phyloP scores from a whole-genome alignment of 1,284 basidiomycete genomes.

The Austroboletus novae-zelandiae region DNA sequence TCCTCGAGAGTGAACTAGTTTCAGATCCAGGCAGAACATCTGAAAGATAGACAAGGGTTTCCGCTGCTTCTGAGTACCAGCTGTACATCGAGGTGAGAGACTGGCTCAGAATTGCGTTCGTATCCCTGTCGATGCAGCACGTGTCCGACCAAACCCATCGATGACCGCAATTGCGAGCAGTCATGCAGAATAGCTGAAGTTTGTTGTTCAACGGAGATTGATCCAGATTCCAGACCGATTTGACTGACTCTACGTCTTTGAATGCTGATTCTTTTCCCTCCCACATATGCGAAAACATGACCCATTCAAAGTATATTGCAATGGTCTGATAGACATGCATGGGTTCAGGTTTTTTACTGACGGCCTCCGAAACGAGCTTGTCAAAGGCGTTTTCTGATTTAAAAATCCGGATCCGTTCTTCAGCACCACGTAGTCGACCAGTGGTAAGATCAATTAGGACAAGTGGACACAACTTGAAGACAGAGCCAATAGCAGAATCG shows the following conservation, averaged over 20 bases:
- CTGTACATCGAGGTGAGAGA: conserved; percentile 6
- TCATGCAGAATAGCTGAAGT: not conserved
- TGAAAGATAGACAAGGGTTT: conserved; percentile 7
- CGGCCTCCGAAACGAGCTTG: not conserved
- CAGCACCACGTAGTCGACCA: conserved; percentile 5
- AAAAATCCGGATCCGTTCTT: conserved; percentile 2
- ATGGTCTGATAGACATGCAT: not conserved
- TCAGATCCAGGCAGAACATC: not conserved
- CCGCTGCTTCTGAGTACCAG: conserved; percentile 9
- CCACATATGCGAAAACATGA: conserved; percentile 21
- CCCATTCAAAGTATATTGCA: conserved; percentile 1
- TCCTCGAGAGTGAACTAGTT: conserved; percentile 2
- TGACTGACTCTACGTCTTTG: conserved; percentile 4
- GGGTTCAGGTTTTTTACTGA: not conserved
- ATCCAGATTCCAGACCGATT: conserved; percentile 6
- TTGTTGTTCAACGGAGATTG: conserved; percentile 5
- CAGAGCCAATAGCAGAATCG: not conserved
- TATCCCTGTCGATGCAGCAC: conserved; percentile 7
- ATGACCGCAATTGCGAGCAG: not conserved
- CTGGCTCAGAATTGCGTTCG: not conserved
- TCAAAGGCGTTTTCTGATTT: not conserved
- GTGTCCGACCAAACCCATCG: not conserved
- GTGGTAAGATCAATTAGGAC: conserved; percentile 8
- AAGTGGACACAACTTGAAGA: conserved; percentile 1
- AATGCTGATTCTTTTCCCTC: conserved; percentile 13